These are phyloP conservation scores for Boletus fagicola DNA, from an alignment of 768 basidiomycete species.

Conservation along the genomic window DNA sequence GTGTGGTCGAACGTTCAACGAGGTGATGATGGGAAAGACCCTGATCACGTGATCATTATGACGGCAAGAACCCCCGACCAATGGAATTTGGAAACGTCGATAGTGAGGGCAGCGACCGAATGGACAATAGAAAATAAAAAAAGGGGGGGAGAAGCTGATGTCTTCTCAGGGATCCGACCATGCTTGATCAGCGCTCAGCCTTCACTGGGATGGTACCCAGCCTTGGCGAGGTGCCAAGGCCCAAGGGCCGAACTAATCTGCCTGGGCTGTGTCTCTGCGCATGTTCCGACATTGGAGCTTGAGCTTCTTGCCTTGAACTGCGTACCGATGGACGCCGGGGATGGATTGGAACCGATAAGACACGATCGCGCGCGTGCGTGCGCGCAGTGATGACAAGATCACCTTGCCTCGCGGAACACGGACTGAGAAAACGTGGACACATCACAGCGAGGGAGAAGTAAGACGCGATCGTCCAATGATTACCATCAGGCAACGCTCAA, in stretches of 20 bases:
- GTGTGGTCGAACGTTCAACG: too few species aligned
- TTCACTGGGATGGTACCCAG: not conserved
- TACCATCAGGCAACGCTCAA: not conserved
- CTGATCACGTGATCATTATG: not conserved
- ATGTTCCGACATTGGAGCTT: not conserved
- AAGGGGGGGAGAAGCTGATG: too few species aligned
- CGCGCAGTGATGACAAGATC: not conserved
- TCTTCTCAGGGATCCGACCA: not conserved
- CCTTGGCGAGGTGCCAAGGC: not conserved
- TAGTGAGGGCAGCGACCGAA: not conserved
- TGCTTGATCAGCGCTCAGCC: not conserved
- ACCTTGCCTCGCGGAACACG: conserved; percentile 4
- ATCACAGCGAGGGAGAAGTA: not conserved
- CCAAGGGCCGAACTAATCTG: not conserved
- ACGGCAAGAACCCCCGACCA: not conserved
- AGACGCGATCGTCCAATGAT: not conserved
- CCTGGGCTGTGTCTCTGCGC: conserved; percentile 10
- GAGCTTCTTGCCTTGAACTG: not conserved
- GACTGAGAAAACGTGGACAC: conserved; percentile 9
- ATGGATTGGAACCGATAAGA: not conserved
- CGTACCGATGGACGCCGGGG: not conserved
- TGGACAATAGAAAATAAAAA: not conserved
- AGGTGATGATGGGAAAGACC: too few species aligned
- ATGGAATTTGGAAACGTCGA: not conserved
- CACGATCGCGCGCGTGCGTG: not conserved